Percentiles rank a stretch among this genome's conserved stretches.
These are phyloP conservation scores for Epichloe sp. DNA, from an alignment of 2,329 filamentous ascomycete species.

Conservation along the genomic window DNA sequence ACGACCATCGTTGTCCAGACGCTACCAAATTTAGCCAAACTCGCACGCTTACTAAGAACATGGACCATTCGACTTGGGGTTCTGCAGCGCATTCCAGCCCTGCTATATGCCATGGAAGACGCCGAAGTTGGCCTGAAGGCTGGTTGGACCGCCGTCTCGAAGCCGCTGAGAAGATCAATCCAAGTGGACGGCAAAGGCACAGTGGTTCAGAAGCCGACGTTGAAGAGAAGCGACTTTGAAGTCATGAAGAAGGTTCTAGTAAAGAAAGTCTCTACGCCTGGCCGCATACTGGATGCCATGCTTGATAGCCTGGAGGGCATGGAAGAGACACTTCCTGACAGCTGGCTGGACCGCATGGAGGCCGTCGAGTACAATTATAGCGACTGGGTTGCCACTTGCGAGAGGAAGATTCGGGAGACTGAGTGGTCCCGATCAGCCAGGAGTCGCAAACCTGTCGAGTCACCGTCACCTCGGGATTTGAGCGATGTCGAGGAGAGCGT, in stretches of 20 bases:
- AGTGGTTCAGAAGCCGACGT: constrained; percentile 10
- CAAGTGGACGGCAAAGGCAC: constrained; percentile 8
- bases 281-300: constrained; percentile 67
- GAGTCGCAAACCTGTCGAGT: background rate
- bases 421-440: constrained; percentile 29
- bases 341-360: constrained; percentile 83
- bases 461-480: background rate
- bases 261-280: constrained; percentile 55
- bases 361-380: constrained; percentile 62
- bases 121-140: constrained; percentile 51
- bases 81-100: constrained; percentile 56
- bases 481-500: background rate
- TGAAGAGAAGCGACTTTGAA: constrained; percentile 35
- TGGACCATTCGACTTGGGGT: constrained; percentile 72
- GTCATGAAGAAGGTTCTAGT: constrained; percentile 53
- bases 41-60: constrained; percentile 58
- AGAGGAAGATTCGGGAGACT: constrained; percentile 56
- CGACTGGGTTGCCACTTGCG: constrained; percentile 68
- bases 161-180: constrained; percentile 12
- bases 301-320: constrained; percentile 76
- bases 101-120: constrained; percentile 53
- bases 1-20: constrained; percentile 86
- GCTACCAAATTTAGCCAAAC: constrained; percentile 63
- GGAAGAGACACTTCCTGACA: constrained; percentile 70
- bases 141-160: constrained; percentile 50